Evolutionary conservation across 164 flowering plant genomes (phyloP).

Genomic region (Dillenia turbinata): DNA sequence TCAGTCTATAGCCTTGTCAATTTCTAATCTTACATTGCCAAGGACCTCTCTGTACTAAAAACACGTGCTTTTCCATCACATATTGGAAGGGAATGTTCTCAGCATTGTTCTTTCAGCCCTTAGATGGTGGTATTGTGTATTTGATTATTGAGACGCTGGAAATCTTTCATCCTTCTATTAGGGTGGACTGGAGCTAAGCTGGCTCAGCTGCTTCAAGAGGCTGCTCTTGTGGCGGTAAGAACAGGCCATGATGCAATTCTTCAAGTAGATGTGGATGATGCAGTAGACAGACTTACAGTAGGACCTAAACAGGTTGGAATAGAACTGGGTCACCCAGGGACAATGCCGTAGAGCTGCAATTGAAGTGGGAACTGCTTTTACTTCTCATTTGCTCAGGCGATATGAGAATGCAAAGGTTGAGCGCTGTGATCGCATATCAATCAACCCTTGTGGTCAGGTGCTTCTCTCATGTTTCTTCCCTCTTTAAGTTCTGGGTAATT

Average conservation of each 20-base stretch:
- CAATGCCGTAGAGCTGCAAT: conserved; percentile 91
- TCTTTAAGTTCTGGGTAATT: neutral
- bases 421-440: conserved; percentile 78
- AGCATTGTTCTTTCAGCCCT: no score
- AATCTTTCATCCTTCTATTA: conserved; percentile 20
- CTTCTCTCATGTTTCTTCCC: conserved; percentile 9
- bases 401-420: conserved; percentile 80
- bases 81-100: no score
- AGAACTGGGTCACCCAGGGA: conserved; percentile 81
- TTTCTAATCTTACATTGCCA: no score
- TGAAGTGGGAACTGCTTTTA: conserved; percentile 83
- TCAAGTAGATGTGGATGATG: conserved; percentile 84
- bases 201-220: conserved; percentile 95
- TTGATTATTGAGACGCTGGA: neutral
- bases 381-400: conserved; percentile 77
- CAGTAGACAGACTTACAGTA: conserved; percentile 90
- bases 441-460: conserved; percentile 91
- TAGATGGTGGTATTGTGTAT: no score
- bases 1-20: neutral
- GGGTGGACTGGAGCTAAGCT: conserved; percentile 96
- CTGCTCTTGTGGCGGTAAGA: conserved; percentile 93
- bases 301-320: conserved; percentile 86
- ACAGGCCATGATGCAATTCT: conserved; percentile 69
- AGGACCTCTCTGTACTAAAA: no score
- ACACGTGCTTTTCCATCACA: no score